Evolutionary conservation across 192 early-diverging fungal species (phyloP), one percentile per base, ranked within the genome.

Genomic region (Pecoramyces ruminantium): DNA sequence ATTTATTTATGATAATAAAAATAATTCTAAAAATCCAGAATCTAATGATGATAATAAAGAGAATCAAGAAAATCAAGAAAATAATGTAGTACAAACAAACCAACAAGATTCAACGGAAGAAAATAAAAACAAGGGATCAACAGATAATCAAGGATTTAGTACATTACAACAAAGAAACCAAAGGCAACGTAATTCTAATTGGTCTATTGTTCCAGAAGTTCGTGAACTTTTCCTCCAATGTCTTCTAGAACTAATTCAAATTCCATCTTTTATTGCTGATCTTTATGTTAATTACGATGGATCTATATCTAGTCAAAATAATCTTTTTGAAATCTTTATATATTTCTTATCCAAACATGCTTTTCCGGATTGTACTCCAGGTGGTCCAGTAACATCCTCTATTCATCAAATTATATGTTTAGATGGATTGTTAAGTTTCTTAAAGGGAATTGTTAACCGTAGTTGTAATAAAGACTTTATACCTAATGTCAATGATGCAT

Each of bases 231-330:
- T 97, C 38, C 80, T 98, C 9, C 34, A 29, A 28, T 29, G 39
- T 81, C 38, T 77, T 38, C 29, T 38, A 4, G 30, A 94, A 81
- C 90, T 95, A 80, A 92, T 90, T 29, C 85, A 94, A 79, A 89
- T 91, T 67, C 91, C 94, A 21, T 89, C 90, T 1, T 92, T 96
- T 78, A 88, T 95, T 85, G 88, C 91, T 0, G 96, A 98, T 81
- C 87, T 99, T 39, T 99, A 96, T 92, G 90, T 96, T 79, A 95
- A 96, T 84, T 97, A 94, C 84, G 98, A 99, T 85, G 94, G 95
- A 80, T 93, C 96, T 81, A 80, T 94, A 82, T 87, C 92, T 40
- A 90, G 91, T 67, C 84, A 79, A 67, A 90, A 92, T 77, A 93
- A 97, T 85, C 86, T 98, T 79, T 98, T 94, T 89, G 95, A 97